These are phyloP conservation scores for Suillus alpinus DNA, from an alignment of 768 basidiomycete species.

Conservation along the genomic window DNA sequence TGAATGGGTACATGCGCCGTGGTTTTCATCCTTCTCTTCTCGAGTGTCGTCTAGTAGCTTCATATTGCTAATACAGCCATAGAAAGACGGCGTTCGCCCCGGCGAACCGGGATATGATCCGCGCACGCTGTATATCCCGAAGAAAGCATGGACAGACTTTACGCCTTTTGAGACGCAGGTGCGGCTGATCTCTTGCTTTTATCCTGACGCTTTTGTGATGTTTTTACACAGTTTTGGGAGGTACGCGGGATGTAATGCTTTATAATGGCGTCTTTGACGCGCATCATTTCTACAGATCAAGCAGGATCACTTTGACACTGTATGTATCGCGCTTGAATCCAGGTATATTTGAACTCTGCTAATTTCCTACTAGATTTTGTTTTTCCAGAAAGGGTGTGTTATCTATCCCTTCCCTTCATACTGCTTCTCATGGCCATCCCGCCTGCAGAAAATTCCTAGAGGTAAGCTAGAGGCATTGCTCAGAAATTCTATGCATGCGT, in stretches of 20 bases:
- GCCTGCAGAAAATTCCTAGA: constrained; percentile 74
- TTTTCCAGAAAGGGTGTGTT: constrained; percentile 94
- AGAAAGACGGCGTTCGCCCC: constrained; percentile 81
- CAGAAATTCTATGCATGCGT: background rate
- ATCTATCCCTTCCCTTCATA: constrained; percentile 6
- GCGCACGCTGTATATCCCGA: constrained; percentile 79
- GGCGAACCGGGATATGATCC: constrained; percentile 89
- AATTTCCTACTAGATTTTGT: constrained; percentile 57
- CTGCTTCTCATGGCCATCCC: background rate
- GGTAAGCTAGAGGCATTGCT: constrained; percentile 33
- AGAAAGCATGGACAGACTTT: constrained; percentile 73
- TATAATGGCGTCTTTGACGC: constrained; percentile 1
- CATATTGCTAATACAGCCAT: background rate
- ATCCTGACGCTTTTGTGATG: constrained; percentile 1
- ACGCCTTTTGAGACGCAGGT: constrained; percentile 96
- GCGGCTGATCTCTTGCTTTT: constrained; percentile 9
- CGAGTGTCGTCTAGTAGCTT: background rate
- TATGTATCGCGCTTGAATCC: constrained; percentile 25
- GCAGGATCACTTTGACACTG: constrained; percentile 95
- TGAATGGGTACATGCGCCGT: background rate
- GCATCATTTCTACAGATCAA: constrained; percentile 74
- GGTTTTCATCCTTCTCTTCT: constrained; percentile 1
- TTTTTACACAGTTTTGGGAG: constrained; percentile 64
- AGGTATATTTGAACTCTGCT: background rate
- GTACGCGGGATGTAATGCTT: constrained; percentile 30